Base-by-base conservation (phyloP, 2,329 filamentous ascomycete species). In the Fusarium praegraminearum region DNA sequence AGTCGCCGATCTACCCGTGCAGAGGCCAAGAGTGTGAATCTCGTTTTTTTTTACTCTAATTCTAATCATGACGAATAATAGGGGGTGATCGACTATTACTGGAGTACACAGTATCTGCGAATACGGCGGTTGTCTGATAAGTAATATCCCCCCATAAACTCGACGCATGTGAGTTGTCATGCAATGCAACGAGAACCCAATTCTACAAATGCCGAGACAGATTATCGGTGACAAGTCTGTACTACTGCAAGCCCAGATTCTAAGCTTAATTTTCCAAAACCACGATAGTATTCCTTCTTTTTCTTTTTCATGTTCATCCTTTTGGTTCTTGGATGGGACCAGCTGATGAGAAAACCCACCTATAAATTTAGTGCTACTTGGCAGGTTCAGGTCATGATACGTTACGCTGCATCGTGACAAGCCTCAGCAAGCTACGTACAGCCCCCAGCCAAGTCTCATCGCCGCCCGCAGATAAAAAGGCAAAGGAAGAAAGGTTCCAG, bases 1-100 rank as follows among this genome's bases (percentile, higher is more conserved):
- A 43, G 60, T 45, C 60, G 60, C 65, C 50, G 65, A 69, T 69
- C 65, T 66, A 66, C 57, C 65, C 46, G 65, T 62, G 50, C 20
- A 40, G 36, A 24, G 43, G 58, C 40, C 35, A 53, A 30, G 38
- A 55, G 54, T 44, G 22, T 55, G 47, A 51, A 24, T 28, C 47
- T 51, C n/a, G 7, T 20, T 38, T 40, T 40, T 28, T 30, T 30
- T 20, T 6, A 8, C 33, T 51, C 18, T 51, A 7, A 8, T n/a
- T 26, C 16, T 36, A 18, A 26, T 16, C 22, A 24, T 41, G 22
- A 6, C 32, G 36, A n/a, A 50, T 22, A 7, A 59, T 47, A 49
- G 46, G 62, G 30, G 35, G 46, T 16, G 47, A 26, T 50, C 20
- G 13, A 41, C n/a, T 28, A 8, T 40, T 12, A 61, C n/a, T 18